Conservation (phyloP, 495 filamentous ascomycete genomes). For the Aspergillus asperescens region DNA sequence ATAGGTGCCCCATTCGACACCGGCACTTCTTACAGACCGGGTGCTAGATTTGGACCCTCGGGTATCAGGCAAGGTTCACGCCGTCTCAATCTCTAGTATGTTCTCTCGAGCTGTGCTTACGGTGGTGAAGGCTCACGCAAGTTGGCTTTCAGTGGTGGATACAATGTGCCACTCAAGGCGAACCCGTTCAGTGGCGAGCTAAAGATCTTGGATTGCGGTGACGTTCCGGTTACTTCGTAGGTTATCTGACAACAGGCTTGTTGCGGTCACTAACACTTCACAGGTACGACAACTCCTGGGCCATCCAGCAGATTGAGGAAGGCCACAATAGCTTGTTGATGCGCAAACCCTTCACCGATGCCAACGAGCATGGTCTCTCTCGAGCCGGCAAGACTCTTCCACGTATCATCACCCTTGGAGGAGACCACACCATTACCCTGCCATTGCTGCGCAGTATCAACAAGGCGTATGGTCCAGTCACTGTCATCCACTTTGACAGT, state of each 20-base stretch:
- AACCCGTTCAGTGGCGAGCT: constrained; percentile 64
- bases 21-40: constrained; percentile 72
- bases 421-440: constrained; percentile 60
- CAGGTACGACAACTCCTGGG: constrained; percentile 65
- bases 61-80: constrained; percentile 78
- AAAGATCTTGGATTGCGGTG: constrained; percentile 68
- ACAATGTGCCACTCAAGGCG: constrained; percentile 54
- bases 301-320: constrained; percentile 68
- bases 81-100: constrained; percentile 63
- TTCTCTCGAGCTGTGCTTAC: constrained; percentile 14
- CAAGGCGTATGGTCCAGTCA: constrained; percentile 59
- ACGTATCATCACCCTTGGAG: constrained; percentile 63
- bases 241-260: neutral
- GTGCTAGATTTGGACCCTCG: constrained; percentile 76
- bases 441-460: constrained; percentile 61
- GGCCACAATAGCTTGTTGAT: constrained; percentile 52
- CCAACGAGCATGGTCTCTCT: constrained; percentile 45
- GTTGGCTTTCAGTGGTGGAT: constrained; percentile 53
- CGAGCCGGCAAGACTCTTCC: constrained; percentile 53
- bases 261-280: no score
- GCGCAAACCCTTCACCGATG: constrained; percentile 45
- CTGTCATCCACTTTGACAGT: constrained; percentile 68
- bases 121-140: constrained; percentile 45
- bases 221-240: constrained; percentile 45
- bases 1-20: constrained; percentile 59